Conservation (phyloP, 441 rosid species). For the Populus trichocarpa region DNA sequence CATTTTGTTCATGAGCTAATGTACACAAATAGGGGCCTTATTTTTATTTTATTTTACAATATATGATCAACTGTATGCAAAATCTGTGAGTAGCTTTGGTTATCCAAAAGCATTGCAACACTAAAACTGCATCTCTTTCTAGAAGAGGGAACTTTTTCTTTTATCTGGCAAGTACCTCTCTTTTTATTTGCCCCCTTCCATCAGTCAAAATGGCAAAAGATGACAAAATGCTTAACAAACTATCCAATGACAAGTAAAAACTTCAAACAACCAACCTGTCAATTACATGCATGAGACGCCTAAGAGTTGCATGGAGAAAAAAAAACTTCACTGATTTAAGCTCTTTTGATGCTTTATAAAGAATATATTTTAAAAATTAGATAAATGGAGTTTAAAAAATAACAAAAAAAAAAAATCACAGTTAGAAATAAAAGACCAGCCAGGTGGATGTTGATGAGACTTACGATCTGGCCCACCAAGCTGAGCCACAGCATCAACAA, state of each 20-base stretch:
- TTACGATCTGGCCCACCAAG: slow-evolving; percentile 96
- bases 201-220: not conserved
- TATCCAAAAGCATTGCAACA: too few species aligned
- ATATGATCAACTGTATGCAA: too few species aligned
- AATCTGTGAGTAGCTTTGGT: too few species aligned
- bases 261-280: not conserved
- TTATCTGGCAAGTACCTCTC: not conserved
- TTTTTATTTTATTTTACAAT: too few species aligned
- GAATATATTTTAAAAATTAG: not conserved
- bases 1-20: not conserved
- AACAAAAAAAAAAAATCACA: not conserved
- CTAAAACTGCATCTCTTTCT: too few species aligned
- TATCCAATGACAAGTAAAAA: not conserved
- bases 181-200: not conserved
- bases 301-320: not conserved
- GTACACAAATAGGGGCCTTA: too few species aligned
- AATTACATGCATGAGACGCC: not conserved
- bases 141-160: too few species aligned
- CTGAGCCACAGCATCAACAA: slow-evolving; percentile 85
- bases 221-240: not conserved
- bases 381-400: not conserved
- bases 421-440: not conserved
- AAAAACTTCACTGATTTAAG: not conserved
- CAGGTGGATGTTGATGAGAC: slow-evolving; percentile 19
- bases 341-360: not conserved